A percentile compares a stretch with the other conserved stretches of the same genome.
phyloP scores from a whole-genome alignment of 805 yeast genomes.

The Suhomyces canberraensis region DNA sequence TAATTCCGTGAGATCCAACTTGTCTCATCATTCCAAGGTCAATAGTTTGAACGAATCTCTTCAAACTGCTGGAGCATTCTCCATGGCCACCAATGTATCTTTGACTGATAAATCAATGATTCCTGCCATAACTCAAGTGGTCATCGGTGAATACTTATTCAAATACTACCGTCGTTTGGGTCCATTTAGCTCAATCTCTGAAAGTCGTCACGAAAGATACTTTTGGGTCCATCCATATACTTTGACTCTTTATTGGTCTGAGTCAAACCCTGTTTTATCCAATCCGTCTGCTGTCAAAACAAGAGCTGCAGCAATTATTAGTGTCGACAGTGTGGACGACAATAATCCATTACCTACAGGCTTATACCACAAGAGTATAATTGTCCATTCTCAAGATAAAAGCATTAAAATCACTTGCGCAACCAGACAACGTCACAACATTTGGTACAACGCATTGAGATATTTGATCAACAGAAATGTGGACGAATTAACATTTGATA shows the following conservation, averaged over 20 bases:
- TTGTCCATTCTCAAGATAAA: slow-evolving; percentile 66
- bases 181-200: slow-evolving; percentile 69
- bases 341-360: slow-evolving; percentile 89
- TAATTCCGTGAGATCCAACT: slow-evolving; percentile 26
- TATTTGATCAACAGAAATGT: slow-evolving; percentile 66
- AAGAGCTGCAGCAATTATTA: slow-evolving; percentile 73
- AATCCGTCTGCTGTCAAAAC: slow-evolving; percentile 67
- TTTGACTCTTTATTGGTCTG: slow-evolving; percentile 86
- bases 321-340: slow-evolving; percentile 79
- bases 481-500: slow-evolving; percentile 51
- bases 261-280: slow-evolving; percentile 69
- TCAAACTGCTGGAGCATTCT: slow-evolving; percentile 31
- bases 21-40: slow-evolving; percentile 27
- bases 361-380: slow-evolving; percentile 75
- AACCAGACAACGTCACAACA: slow-evolving; percentile 80
- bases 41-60: slow-evolving; percentile 31
- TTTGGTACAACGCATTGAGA: slow-evolving; percentile 83
- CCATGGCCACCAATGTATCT: slow-evolving; percentile 61
- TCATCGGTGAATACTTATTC: slow-evolving; percentile 85
- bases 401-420: slow-evolving; percentile 81
- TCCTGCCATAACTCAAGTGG: slow-evolving; percentile 86
- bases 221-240: slow-evolving; percentile 98
- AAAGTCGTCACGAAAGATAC: slow-evolving; percentile 82
- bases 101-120: slow-evolving; percentile 68
- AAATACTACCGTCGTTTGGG: slow-evolving; percentile 81